Conservation (phyloP, 345 rosid species). For the Rhodamnia argentea region DNA sequence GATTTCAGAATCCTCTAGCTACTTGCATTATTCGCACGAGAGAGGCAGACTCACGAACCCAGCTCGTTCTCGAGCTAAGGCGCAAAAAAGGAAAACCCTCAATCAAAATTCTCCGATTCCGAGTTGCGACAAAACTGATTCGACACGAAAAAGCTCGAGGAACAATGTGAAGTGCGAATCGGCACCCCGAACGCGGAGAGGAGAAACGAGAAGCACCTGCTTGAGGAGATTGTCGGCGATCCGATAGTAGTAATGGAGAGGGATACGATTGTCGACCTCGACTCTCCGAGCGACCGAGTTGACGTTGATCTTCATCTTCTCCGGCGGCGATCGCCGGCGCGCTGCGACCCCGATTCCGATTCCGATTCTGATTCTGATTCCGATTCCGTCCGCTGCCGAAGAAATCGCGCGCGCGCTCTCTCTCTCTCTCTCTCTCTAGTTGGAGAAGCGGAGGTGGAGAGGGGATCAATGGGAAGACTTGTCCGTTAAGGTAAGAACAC, state of each 20-base stretch:
- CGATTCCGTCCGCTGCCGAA: background rate
- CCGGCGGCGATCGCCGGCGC: background rate
- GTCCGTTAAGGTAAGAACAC: background rate
- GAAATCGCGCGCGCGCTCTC: background rate
- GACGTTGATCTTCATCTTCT: conserved; percentile 63
- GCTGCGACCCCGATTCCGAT: background rate
- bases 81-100: rapidly evolving
- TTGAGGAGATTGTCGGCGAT: conserved; percentile 91
- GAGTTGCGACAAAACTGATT: background rate
- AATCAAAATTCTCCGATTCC: background rate
- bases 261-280: conserved; percentile 76
- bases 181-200: background rate
- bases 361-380: background rate
- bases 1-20: no score
- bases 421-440: background rate
- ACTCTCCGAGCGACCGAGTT: conserved; percentile 44
- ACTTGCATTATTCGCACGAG: background rate
- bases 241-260: conserved; percentile 69
- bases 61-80: background rate
- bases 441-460: background rate
- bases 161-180: background rate
- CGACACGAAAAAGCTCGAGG: background rate
- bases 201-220: conserved; percentile 33
- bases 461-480: background rate
- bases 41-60: background rate